These are phyloP conservation scores for Vitis hybrid DNA, from an alignment of 177 flowering plant species.

Conservation along the genomic window DNA sequence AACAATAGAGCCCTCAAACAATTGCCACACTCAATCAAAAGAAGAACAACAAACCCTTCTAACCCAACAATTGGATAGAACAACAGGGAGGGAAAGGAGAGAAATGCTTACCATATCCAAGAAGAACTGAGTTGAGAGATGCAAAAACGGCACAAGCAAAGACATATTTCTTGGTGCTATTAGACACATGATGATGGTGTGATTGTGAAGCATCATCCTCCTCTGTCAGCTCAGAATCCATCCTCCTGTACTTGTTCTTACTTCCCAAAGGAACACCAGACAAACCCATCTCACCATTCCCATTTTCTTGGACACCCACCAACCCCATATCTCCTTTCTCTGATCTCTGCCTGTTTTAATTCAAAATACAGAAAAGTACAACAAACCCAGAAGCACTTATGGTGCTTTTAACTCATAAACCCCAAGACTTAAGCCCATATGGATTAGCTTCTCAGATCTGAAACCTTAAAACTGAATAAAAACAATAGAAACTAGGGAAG, in stretches of 20 bases:
- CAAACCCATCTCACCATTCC: constrained; percentile 40
- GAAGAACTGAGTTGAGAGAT: constrained; percentile 87
- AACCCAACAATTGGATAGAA: background rate
- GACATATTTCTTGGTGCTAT: constrained; percentile 59
- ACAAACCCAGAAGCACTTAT: constrained; percentile 10
- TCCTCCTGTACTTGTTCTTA: constrained; percentile 72
- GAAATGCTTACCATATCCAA: constrained; percentile 72
- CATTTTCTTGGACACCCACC: constrained; percentile 58
- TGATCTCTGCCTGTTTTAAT: background rate
- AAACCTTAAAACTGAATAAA: background rate
- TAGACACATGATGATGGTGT: constrained; percentile 24
- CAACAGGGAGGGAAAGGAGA: background rate
- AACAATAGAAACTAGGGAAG: background rate
- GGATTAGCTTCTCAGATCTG: constrained; percentile 9
- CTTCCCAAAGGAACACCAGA: constrained; percentile 33
- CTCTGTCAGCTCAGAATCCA: constrained; percentile 53
- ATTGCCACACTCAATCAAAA: background rate
- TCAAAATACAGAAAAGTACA: constrained; percentile 1
- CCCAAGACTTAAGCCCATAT: constrained; percentile 3
- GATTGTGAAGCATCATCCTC: constrained; percentile 38
- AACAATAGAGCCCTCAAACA: background rate
- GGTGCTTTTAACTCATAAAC: constrained; percentile 10
- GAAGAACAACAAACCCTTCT: background rate
- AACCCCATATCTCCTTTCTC: constrained; percentile 23
- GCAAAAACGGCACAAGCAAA: constrained; percentile 81